Conservation (phyloP, 306 rosid genomes). For the Cyamopsis tetragonoloba region DNA sequence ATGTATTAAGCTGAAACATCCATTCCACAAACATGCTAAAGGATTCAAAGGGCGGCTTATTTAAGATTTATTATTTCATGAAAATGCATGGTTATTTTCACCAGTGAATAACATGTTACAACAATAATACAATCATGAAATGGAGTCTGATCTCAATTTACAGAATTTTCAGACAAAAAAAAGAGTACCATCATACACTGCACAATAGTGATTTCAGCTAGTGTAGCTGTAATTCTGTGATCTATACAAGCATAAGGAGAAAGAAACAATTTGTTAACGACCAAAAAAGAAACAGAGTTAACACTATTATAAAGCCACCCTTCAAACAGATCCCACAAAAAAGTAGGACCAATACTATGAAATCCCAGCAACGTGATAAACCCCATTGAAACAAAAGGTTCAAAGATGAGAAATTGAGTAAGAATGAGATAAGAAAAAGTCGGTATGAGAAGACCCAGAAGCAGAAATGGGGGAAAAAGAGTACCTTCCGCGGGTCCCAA, state of each 20-base stretch:
- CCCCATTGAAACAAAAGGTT: background rate
- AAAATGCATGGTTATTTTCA: background rate
- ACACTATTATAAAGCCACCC: background rate
- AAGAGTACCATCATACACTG: background rate
- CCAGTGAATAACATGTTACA: background rate
- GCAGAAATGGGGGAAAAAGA: background rate
- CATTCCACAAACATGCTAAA: too few species aligned
- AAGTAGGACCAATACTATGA: too few species aligned
- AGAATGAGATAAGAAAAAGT: background rate
- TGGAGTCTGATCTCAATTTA: background rate
- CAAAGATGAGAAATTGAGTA: background rate
- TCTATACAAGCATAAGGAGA: background rate
- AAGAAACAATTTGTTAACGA: background rate
- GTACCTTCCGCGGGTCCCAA: constrained; percentile 91
- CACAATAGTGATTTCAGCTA: too few species aligned
- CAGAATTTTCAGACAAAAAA: background rate
- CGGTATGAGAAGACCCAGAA: background rate
- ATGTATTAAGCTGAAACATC: background rate
- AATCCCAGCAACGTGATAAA: background rate
- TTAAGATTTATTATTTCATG: too few species aligned
- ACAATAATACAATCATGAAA: background rate
- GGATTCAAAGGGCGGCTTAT: too few species aligned
- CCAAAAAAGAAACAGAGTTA: background rate
- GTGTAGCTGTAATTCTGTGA: background rate
- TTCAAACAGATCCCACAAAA: too few species aligned